Percentiles rank a stretch among this genome's conserved stretches.
phyloP scores from a whole-genome alignment of 257 asterid species.

The Solanum chilense region DNA sequence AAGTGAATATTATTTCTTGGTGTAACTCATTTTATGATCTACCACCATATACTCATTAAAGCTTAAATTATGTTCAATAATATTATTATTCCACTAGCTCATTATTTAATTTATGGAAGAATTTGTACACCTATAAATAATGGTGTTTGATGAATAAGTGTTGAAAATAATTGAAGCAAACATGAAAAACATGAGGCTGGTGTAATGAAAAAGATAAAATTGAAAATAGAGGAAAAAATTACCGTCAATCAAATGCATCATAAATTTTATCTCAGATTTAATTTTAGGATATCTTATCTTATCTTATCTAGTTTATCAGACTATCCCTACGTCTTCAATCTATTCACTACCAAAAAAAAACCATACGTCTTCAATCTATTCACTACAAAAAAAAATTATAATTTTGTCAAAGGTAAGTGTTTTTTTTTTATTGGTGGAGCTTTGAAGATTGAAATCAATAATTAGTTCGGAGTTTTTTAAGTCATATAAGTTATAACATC shows the following conservation, averaged over 20 bases:
- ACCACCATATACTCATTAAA: neutral
- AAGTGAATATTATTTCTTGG: neutral
- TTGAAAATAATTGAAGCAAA: neutral
- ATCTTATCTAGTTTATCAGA: neutral
- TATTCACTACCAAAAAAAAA: neutral
- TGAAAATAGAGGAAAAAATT: neutral
- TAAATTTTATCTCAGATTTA: neutral
- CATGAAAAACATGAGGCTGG: neutral
- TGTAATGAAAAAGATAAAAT: neutral
- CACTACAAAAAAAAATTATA: neutral
- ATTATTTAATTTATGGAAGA: neutral
- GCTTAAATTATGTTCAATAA: neutral
- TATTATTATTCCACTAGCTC: neutral
- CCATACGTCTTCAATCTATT: neutral
- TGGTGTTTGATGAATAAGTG: neutral
- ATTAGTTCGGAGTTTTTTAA: neutral
- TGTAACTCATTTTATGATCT: neutral
- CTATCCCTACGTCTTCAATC: neutral
- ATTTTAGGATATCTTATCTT: neutral
- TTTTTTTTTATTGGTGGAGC: neutral
- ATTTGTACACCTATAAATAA: neutral
- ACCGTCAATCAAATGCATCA: neutral
- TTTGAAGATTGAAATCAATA: neutral
- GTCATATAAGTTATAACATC: neutral
- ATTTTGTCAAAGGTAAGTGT: neutral